Conservation (phyloP, 805 yeast species). For the Sugiyamaella boreocaroliniensis region DNA sequence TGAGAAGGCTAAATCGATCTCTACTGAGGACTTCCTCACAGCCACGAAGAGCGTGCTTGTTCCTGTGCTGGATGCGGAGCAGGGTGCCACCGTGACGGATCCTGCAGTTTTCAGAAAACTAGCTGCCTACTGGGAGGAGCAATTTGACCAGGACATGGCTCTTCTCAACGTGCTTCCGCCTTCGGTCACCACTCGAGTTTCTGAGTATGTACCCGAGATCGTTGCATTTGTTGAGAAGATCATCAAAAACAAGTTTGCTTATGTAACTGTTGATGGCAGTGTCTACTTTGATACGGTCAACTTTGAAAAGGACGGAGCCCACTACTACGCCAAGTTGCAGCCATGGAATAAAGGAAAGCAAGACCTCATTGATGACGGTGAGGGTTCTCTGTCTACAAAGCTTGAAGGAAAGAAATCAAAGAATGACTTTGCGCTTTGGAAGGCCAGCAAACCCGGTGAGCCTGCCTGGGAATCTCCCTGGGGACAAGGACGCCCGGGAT, state of each 20-base stretch:
- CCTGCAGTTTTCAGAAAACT: conserved; percentile 74
- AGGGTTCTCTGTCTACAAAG: conserved; percentile 65
- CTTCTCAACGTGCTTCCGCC: conserved; percentile 80
- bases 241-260: conserved; percentile 75
- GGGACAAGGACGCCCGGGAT: conserved; percentile 98
- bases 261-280: conserved; percentile 76
- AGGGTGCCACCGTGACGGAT: conserved; percentile 74
- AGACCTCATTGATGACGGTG: conserved; percentile 87
- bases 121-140: conserved; percentile 84
- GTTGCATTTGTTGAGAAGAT: conserved; percentile 70
- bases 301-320: conserved; percentile 66
- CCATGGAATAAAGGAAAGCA: conserved; percentile 95
- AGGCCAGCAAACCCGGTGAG: conserved; percentile 93
- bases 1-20: conserved; percentile 19
- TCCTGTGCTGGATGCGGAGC: conserved; percentile 60
- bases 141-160: conserved; percentile 80
- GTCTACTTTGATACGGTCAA: conserved; percentile 90
- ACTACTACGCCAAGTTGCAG: conserved; percentile 89
- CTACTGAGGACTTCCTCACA: conserved; percentile 35
- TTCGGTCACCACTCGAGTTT: conserved; percentile 82
- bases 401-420: conserved; percentile 59
- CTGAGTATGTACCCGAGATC: conserved; percentile 93
- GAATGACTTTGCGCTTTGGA: conserved; percentile 96
- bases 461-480: conserved; percentile 94
- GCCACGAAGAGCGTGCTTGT: conserved; percentile 69